Conservation (phyloP, 345 rosid species). For the Gossypium herbaceum region DNA sequence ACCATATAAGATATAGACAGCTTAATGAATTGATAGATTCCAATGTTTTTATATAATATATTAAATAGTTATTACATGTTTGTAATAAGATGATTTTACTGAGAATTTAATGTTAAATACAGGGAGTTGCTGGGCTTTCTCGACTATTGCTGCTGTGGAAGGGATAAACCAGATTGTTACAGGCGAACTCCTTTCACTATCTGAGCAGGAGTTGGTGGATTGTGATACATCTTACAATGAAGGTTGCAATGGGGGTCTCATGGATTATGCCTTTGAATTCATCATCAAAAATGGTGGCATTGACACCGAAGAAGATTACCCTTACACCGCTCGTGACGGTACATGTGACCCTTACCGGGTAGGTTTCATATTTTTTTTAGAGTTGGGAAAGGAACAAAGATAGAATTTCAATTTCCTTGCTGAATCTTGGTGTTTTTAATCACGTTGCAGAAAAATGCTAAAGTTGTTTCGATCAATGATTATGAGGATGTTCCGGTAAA, state of each 20-base stretch:
- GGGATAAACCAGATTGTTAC: slow-evolving; percentile 85
- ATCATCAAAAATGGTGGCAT: slow-evolving; percentile 56
- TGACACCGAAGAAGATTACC: slow-evolving; percentile 77
- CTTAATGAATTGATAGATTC: neutral
- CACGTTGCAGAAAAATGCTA: slow-evolving; percentile 67
- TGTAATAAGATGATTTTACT: neutral
- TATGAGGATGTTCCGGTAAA: slow-evolving; percentile 77
- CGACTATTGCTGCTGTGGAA: slow-evolving; percentile 83
- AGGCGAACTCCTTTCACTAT: slow-evolving; percentile 60
- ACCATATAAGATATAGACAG: neutral
- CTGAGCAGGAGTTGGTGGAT: slow-evolving; percentile 72
- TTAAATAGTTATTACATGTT: neutral
- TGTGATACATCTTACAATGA: slow-evolving; percentile 70
- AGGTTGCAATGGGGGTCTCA: slow-evolving; percentile 79
- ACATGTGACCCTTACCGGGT: slow-evolving; percentile 70
- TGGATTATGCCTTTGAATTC: too few relatives aligned
- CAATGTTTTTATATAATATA: neutral
- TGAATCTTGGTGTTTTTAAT: neutral
- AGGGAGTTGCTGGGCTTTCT: slow-evolving; percentile 99
- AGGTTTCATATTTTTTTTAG: slow-evolving; percentile 11
- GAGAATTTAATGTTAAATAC: slow-evolving; percentile 7
- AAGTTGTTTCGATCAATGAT: slow-evolving; percentile 57
- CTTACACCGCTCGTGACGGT: slow-evolving; percentile 59
- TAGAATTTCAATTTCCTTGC: neutral
- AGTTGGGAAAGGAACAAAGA: neutral